These are phyloP conservation scores for Dactylellina cionopaga DNA, from an alignment of 2,329 filamentous ascomycete genomes.

Conservation along the genomic window DNA sequence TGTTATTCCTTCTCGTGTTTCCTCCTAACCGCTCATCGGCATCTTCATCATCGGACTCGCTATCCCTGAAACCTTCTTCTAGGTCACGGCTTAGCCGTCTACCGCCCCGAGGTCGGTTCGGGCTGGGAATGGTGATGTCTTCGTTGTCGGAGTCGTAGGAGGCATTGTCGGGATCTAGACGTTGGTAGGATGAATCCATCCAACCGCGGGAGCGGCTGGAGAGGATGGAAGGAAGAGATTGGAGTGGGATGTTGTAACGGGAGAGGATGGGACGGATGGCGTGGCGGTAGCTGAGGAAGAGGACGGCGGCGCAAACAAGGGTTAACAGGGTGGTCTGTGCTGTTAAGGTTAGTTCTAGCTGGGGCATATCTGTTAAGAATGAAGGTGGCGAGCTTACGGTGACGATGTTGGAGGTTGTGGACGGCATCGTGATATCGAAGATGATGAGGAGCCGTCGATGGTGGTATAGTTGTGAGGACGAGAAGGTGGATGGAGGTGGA, in stretches of 20 bases:
- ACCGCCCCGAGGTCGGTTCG: background rate
- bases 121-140: conserved; percentile 6
- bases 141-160: conserved; percentile 48
- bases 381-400: conserved; percentile 31
- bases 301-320: conserved; percentile 45
- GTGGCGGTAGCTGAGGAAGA: conserved; percentile 51
- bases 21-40: conserved; percentile 36
- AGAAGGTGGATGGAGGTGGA: conserved; percentile 1
- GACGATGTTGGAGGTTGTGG: conserved; percentile 50
- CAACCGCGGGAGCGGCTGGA: conserved; percentile 44
- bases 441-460: background rate
- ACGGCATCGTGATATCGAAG: conserved; percentile 26
- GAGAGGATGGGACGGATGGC: conserved; percentile 49
- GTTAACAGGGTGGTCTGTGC: conserved; percentile 48
- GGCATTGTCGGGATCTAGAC: conserved; percentile 33
- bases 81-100: conserved; percentile 40
- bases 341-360: background rate
- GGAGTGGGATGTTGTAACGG: conserved; percentile 50
- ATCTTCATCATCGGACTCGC: conserved; percentile 46
- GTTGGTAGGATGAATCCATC: conserved; percentile 47
- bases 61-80: conserved; percentile 48
- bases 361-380: background rate
- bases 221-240: conserved; percentile 49
- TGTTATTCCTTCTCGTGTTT: conserved; percentile 18
- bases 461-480: background rate